These are phyloP conservation scores for Pterocarpus santalinus DNA, from an alignment of 306 rosid species.

Conservation along the genomic window DNA sequence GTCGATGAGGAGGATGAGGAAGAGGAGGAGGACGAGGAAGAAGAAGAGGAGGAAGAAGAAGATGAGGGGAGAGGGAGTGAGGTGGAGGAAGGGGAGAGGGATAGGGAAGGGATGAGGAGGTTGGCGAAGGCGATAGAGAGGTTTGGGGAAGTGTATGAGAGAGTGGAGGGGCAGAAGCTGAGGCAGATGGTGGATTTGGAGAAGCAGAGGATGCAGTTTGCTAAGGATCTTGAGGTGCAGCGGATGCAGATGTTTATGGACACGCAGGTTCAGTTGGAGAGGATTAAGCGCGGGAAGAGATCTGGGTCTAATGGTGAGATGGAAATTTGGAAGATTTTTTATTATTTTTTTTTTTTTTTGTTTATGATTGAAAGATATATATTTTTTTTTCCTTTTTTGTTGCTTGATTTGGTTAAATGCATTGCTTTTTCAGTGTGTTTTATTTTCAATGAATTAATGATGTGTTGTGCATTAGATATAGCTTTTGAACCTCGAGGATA, in stretches of 20 bases:
- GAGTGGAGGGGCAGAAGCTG: conserved; percentile 85
- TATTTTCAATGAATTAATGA: conserved; percentile 32
- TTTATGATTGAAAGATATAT: background rate
- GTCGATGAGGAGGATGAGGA: conserved; percentile 74
- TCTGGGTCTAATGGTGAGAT: conserved; percentile 79
- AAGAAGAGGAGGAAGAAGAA: conserved; percentile 54
- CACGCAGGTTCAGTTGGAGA: conserved; percentile 90
- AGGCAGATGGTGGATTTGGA: conserved; percentile 96
- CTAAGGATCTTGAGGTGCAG: conserved; percentile 88
- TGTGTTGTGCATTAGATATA: conserved; percentile 22
- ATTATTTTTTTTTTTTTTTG: background rate
- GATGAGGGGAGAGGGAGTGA: conserved; percentile 68
- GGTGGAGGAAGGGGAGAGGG: conserved; percentile 63
- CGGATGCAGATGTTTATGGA: conserved; percentile 93
- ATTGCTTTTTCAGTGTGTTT: conserved; percentile 19
- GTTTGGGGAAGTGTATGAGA: conserved; percentile 84
- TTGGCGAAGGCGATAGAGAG: conserved; percentile 88
- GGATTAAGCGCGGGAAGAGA: conserved; percentile 88
- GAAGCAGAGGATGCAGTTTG: conserved; percentile 92
- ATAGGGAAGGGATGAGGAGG: conserved; percentile 75
- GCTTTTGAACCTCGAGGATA: conserved; percentile 32
- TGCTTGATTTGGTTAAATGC: conserved; percentile 39
- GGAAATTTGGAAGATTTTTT: background rate
- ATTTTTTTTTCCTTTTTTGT: background rate
- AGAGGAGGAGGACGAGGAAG: conserved; percentile 66